These are phyloP conservation scores for Picochlorum sp. DNA, from an alignment of 139 green algal species.

Conservation along the genomic window DNA sequence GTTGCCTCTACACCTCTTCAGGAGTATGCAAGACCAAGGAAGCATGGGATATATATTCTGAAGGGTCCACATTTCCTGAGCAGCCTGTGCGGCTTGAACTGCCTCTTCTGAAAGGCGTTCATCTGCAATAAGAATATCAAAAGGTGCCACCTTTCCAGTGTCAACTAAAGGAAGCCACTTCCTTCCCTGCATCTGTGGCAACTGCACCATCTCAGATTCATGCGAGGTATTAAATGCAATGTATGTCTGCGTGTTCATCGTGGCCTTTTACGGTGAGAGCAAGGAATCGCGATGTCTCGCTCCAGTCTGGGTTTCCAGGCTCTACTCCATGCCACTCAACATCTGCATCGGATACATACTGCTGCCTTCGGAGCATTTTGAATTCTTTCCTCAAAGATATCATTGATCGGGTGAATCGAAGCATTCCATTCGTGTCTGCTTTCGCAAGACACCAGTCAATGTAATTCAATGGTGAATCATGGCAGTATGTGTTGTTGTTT, in stretches of 20 bases:
- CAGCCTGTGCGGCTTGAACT: conserved; percentile 21
- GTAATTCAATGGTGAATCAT: conserved; percentile 85
- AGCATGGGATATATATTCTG: conserved; percentile 63
- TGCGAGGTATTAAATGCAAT: conserved; percentile 54
- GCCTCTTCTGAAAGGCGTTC: conserved; percentile 32
- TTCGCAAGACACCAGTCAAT: conserved; percentile 66
- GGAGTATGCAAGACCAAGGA: conserved; percentile 63
- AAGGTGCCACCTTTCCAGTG: conserved; percentile 66
- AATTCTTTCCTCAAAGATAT: conserved; percentile 46
- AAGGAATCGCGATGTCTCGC: conserved; percentile 75
- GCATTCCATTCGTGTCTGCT: conserved; percentile 52
- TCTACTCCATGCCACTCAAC: conserved; percentile 83
- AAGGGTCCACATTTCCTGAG: conserved; percentile 55
- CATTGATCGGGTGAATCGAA: conserved; percentile 63
- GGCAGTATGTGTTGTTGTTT: conserved; percentile 99
- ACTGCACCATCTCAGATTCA: conserved; percentile 27
- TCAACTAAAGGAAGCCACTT: conserved; percentile 62
- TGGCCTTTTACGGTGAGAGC: conserved; percentile 55
- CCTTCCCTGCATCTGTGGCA: conserved; percentile 53
- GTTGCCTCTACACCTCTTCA: conserved; percentile 18
- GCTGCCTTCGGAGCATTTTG: conserved; percentile 48
- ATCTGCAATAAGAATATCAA: conserved; percentile 68
- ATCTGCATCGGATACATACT: conserved; percentile 48
- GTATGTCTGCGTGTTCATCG: conserved; percentile 43
- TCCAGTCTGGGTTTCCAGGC: conserved; percentile 74